Evolutionary conservation across 371 early-diverging fungal species (phyloP).

Genomic region (Haplosporangium sp.): DNA sequence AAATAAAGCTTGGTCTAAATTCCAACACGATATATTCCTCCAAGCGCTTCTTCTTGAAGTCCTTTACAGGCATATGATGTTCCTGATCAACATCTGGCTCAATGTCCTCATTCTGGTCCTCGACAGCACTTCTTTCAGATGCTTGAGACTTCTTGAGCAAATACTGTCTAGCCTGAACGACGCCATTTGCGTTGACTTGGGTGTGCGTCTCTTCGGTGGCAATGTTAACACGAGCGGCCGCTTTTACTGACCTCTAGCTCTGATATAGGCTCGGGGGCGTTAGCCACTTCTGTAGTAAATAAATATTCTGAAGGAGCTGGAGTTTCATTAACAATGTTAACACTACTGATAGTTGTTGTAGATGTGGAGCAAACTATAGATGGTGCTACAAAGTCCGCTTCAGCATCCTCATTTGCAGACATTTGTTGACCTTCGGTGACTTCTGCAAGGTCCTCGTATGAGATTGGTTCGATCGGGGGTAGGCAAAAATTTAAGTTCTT

Average conservation of each 20-base stretch:
- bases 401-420: not conserved
- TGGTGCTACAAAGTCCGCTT: not conserved
- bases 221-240: not conserved
- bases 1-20: constrained; percentile 7
- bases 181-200: constrained; percentile 14
- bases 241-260: constrained; percentile 16
- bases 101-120: constrained; percentile 5
- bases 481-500: not conserved
- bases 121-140: not conserved
- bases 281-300: not conserved
- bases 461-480: constrained; percentile 16
- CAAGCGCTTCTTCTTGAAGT: constrained; percentile 40
- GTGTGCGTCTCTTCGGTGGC: not conserved
- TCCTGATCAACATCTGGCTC: constrained; percentile 28
- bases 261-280: not conserved
- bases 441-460: not conserved
- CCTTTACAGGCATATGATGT: constrained; percentile 37
- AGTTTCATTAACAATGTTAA: not conserved
- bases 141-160: constrained; percentile 7
- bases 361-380: constrained; percentile 7
- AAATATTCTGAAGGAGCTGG: not conserved
- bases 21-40: constrained; percentile 40
- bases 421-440: not conserved
- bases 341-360: not conserved
- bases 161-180: constrained; percentile 32